Evolutionary conservation across 2,329 filamentous ascomycete genomes (phyloP), one percentile per base, ranked within the genome.

Genomic region (Cladosporium sp.): DNA sequence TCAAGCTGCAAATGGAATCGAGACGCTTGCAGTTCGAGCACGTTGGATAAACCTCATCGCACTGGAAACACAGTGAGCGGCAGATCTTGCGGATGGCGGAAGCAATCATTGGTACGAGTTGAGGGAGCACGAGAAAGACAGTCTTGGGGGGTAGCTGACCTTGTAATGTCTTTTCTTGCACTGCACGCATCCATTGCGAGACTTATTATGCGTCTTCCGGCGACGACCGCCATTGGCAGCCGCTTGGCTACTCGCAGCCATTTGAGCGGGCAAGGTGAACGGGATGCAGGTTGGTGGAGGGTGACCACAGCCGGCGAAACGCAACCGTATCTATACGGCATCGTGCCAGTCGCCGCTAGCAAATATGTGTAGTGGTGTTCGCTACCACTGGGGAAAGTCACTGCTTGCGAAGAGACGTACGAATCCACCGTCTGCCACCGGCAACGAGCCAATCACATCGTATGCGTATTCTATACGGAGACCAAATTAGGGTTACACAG

Each of bases 141-240:
- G 30, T n/a, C n/a, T n/a, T 15, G 8, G 12, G 20, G 47, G 11
- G 42, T 14, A 19, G 36, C 25, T 56, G 62, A 74, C 73, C 64
- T 74, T 75, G 45, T 75, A 66, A 59, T 75, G 73, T 8, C 73
- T 69, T 22, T 67, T 67, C 60, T 76, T 75, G 58, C 73, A 75
- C 61, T 73, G 67, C 7, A 65, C 34, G 50, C 74, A 75, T 22
- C 73, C 74, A 59, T 70, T 71, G 42, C 72, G 67, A n/a, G 73
- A 75, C 62, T 75, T 76, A 40, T 65, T 69, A 59, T 75, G 74
- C 3, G 71, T 61, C 58, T 71, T 68, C 39, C 67, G 63, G 56
- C 61, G 61, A 59, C 65, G 65, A 34, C 56, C 39, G 55, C 63
- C 22, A 30, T 4, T 17, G 11, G 54, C 25, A 15, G 54, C 42